Conservation (phyloP, 2,329 filamentous ascomycete genomes). For the Zasmidium citrigriseum region DNA sequence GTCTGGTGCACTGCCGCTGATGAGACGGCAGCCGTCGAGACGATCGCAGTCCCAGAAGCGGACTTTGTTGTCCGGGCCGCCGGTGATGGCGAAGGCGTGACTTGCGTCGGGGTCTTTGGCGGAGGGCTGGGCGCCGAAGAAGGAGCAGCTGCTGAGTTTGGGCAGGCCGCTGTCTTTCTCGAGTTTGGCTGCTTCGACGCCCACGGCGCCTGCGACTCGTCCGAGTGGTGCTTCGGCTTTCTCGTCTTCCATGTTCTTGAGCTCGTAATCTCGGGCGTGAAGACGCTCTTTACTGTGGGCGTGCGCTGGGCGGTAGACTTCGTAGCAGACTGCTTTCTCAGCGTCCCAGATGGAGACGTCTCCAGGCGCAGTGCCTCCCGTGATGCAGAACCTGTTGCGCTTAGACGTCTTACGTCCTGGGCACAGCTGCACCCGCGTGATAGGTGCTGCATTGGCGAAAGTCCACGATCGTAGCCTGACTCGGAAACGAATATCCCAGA, state of each 20-base stretch:
- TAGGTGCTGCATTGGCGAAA: conserved; percentile 74
- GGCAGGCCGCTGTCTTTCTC: conserved; percentile 44
- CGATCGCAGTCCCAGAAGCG: conserved; percentile 89
- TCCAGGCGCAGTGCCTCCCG: conserved; percentile 81
- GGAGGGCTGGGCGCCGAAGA: conserved; percentile 68
- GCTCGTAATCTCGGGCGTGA: conserved; percentile 67
- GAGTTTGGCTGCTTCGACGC: conserved; percentile 10
- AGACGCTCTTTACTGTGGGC: conserved; percentile 51
- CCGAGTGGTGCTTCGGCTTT: conserved; percentile 82
- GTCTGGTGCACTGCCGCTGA: conserved; percentile 70
- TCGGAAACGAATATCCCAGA: conserved; percentile 97
- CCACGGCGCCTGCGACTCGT: conserved; percentile 74
- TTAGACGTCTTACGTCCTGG: conserved; percentile 58
- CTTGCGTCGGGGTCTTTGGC: conserved; percentile 71
- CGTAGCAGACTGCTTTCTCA: conserved; percentile 83
- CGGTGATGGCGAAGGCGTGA: conserved; percentile 82
- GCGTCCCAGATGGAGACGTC: conserved; percentile 96
- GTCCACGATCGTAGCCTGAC: conserved; percentile 87
- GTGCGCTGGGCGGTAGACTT: conserved; percentile 74
- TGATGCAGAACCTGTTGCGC: conserved; percentile 82
- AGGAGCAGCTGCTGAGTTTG: conserved; percentile 35
- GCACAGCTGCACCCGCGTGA: conserved; percentile 78
- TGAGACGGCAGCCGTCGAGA: conserved; percentile 74
- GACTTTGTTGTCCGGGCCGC: conserved; percentile 84
- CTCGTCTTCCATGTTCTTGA: conserved; percentile 90